These are phyloP conservation scores for Colletotrichum truncatum DNA, from an alignment of 2,329 filamentous ascomycete genomes.

Conservation along the genomic window DNA sequence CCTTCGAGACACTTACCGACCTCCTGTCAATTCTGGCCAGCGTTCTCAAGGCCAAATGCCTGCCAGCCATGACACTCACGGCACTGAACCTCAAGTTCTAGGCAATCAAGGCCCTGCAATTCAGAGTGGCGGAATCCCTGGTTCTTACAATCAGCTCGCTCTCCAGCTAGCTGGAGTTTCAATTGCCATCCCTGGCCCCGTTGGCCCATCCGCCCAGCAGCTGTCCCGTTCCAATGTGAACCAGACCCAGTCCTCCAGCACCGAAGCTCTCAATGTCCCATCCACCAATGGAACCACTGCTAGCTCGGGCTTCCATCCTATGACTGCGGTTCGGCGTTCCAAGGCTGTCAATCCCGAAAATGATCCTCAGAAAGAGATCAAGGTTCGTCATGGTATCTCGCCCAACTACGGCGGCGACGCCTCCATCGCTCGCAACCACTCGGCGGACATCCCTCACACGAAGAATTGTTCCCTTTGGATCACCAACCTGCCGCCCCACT, in stretches of 20 bases:
- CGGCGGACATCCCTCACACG: slow-evolving; percentile 47
- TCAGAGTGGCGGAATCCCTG: no score
- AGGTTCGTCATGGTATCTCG: slow-evolving; percentile 35
- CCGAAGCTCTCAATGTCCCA: neutral
- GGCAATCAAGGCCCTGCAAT: no score
- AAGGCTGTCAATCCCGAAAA: neutral
- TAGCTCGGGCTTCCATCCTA: slow-evolving; percentile 2
- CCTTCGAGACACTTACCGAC: no score
- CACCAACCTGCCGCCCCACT: slow-evolving; percentile 56
- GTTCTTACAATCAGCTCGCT: no score
- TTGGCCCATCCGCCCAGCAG: no score
- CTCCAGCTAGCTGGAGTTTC: neutral
- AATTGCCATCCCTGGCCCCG: no score
- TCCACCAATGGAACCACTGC: neutral
- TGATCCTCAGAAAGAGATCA: slow-evolving; percentile 13
- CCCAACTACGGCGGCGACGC: slow-evolving; percentile 51
- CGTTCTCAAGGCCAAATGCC: no score
- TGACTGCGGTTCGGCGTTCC: slow-evolving; percentile 8
- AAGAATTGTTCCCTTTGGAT: slow-evolving; percentile 63
- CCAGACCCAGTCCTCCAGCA: no score
- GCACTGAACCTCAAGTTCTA: no score
- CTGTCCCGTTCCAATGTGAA: no score
- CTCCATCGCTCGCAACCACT: slow-evolving; percentile 45
- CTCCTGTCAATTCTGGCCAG: no score
- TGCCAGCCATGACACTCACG: no score